Percentiles rank a stretch among this genome's conserved stretches.
Conservation (phyloP, 2,329 filamentous ascomycete genomes). For the Cercospora sesami region DNA sequence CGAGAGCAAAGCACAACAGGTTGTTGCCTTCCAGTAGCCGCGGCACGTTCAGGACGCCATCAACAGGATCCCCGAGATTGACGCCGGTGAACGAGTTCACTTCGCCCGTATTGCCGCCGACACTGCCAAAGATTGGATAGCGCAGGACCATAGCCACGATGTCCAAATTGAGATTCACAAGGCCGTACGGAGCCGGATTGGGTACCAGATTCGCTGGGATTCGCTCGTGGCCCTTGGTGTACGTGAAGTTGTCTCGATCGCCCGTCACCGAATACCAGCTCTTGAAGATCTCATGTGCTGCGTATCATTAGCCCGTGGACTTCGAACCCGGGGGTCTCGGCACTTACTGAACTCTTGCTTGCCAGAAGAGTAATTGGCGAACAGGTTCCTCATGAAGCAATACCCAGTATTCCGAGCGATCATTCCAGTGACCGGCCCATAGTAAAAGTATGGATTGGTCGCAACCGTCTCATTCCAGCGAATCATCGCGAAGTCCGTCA, state of each 20-base stretch:
- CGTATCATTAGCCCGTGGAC: not conserved
- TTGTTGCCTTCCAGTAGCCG: conserved; percentile 23
- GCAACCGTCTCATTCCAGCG: conserved; percentile 31
- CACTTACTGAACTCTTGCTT: conserved; percentile 36
- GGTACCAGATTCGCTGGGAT: conserved; percentile 31
- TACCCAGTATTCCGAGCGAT: conserved; percentile 32
- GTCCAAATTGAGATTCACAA: conserved; percentile 26
- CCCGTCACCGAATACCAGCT: conserved; percentile 30
- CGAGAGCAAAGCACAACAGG: conserved; percentile 24
- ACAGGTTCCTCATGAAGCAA: conserved; percentile 30
- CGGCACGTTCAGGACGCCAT: conserved; percentile 45
- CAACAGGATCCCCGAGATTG: conserved; percentile 39
- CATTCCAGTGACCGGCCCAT: conserved; percentile 35
- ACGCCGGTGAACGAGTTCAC: conserved; percentile 33
- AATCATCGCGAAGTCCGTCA: conserved; percentile 34
- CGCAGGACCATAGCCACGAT: conserved; percentile 25
- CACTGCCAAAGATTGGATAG: conserved; percentile 23
- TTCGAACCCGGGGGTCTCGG: not conserved
- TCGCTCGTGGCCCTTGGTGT: conserved; percentile 26
- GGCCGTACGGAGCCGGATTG: conserved; percentile 23
- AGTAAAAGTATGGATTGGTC: conserved; percentile 37
- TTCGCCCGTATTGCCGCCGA: conserved; percentile 30
- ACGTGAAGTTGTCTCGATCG: conserved; percentile 25
- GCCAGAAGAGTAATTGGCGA: conserved; percentile 38
- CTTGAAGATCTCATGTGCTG: conserved; percentile 30